Base-by-base conservation (phyloP, 768 basidiomycete genomes). In the Leucocoprinus leucothites region DNA sequence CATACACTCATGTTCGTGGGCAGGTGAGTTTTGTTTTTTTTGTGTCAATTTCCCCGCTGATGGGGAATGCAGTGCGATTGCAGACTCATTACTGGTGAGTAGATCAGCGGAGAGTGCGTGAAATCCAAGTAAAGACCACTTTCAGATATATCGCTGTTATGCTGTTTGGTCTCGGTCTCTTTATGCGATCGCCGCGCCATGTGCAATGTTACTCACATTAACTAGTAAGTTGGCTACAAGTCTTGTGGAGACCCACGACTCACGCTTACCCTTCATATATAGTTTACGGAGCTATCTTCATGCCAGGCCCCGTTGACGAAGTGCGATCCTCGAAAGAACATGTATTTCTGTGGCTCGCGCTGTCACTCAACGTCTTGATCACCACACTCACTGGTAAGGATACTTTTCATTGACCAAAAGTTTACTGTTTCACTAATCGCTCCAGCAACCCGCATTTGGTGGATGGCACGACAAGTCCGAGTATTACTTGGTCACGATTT, bases 1-100 rank as follows among this genome's bases (percentile, higher is more conserved):
- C 72, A 69, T 26, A 63, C 67, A 35, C 59, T 76, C 13, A 72
- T 69, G 59, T 66, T 72, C 6, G 67, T 71, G n/a, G 74, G 74
- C 53, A 73, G 69, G 73, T 76, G 52, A 51, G 71, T 60, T 4
- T 25, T 31, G 6, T 31, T 31, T 31, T 31, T 31, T 5, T 11
- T 31, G 31, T 31, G 31, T 9, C 26, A 43, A 46, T 7, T 24
- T 9, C 31, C 22, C 5, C 18, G 13, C 13, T 13, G 24, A 7
- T 18, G 21, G 31, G 35, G 7, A n/a, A 16, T 5, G 5, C 14
- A 60, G 57, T 46, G 22, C 56, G 16, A 42, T 61, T 26, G 60
- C 60, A 48, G 60, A 61, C 42, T 35, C 57, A 4, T 46, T 61
- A 13, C 35, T 61, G 45, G 58, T 59, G 31, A 25, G 25, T 38